Evolutionary conservation across 192 early-diverging fungal species (phyloP), one percentile per base, ranked within the genome.

Genomic region (Borealophlyctis nickersoniae): DNA sequence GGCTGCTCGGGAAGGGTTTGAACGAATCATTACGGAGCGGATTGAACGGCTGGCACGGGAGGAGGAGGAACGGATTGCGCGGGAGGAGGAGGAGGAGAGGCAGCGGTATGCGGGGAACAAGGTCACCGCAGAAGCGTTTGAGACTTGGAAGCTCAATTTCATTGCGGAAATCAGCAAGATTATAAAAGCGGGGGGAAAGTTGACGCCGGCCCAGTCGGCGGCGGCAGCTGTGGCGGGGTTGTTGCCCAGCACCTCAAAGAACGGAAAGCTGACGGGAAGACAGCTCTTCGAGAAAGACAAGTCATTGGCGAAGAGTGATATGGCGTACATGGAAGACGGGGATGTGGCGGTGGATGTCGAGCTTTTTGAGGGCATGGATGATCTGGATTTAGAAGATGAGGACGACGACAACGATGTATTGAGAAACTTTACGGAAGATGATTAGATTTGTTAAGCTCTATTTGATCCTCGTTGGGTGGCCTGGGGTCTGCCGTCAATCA

Each of bases 251-350:
- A 23, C 39, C 7, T 58, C 51, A 24, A 73, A 74, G 55, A 58
- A 32, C 23, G 72, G 71, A 19, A 76, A 30, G 77, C 49, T 74
- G 34, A 62, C 78, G 74, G 94, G 93, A 23, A 81, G 92, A 35
- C 87, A 94, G 80, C 72, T 94, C 79, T 98, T 98, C 69, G 92
- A 94, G 72, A 87, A 91, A 62, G 90, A 98, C 73, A 82, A 84
- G 76, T 76, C 86, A 32, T 81, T 98, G 58, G 92, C 89, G 36
- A 78, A 80, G 67, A 91, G 89, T 13, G 95, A 98, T 75, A 78
- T 86, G 30, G 84, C 74, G 26, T 87, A 84, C 65, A 83, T 92
- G 73, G 85, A 88, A 34, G 95, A 95, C 16, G 94, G 87, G 28
- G 94, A 95, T 73, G 88, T 88, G 28, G 79, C 88, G 13, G 92